Percentiles rank a stretch among this genome's conserved stretches.
phyloP scores from a whole-genome alignment of 257 asterid genomes.

The Solanum acaule region DNA sequence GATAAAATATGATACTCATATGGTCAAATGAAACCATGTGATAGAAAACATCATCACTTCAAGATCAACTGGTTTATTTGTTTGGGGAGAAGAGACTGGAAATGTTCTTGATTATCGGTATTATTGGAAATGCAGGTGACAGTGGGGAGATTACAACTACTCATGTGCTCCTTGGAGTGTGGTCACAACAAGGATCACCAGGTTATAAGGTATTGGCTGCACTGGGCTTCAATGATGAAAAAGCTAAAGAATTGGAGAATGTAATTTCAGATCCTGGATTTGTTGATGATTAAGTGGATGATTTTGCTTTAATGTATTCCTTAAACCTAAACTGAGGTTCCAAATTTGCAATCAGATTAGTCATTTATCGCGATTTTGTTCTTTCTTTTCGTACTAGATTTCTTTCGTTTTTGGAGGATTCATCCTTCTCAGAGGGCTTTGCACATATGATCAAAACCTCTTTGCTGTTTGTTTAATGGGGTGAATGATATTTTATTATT shows the following conservation, averaged over 20 bases:
- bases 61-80: not conserved
- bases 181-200: conserved; percentile 56
- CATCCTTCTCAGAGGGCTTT: not conserved
- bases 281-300: conserved; percentile 17
- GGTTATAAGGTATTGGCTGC: conserved; percentile 41
- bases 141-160: conserved; percentile 43
- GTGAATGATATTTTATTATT: not conserved
- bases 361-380: not conserved
- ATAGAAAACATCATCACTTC: not conserved
- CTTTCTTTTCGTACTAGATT: not conserved
- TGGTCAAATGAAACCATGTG: not conserved
- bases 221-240: conserved; percentile 43
- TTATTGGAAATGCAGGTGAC: conserved; percentile 28
- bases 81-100: not conserved
- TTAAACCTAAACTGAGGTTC: not conserved
- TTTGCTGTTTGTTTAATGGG: not conserved
- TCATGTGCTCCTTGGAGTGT: conserved; percentile 56
- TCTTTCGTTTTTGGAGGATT: not conserved
- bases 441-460: not conserved
- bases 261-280: conserved; percentile 36
- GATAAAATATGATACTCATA: not conserved
- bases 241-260: conserved; percentile 45
- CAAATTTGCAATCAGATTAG: not conserved
- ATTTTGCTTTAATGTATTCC: not conserved
- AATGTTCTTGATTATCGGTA: not conserved